Percentiles rank a stretch among this genome's conserved stretches.
These are phyloP conservation scores for Solanum chmielewskii DNA, from an alignment of 257 asterid species.

Conservation along the genomic window DNA sequence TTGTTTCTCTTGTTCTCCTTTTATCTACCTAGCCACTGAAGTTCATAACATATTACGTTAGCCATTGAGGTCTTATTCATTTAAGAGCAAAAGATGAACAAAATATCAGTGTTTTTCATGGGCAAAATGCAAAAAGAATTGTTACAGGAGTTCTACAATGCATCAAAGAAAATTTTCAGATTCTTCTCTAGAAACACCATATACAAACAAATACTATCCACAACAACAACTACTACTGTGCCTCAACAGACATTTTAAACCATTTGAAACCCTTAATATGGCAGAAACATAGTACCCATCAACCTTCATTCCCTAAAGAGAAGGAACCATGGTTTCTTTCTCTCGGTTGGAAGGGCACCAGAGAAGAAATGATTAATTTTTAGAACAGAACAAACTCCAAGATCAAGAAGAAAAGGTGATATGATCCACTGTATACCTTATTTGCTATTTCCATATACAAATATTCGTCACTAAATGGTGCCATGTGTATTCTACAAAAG, in stretches of 20 bases:
- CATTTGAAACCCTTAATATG: not conserved
- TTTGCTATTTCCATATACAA: slow-evolving; percentile 81
- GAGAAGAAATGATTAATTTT: not conserved
- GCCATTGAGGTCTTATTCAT: not conserved
- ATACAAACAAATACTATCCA: not conserved
- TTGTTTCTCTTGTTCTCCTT: not conserved
- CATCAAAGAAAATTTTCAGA: not conserved
- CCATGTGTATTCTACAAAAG: slow-evolving; percentile 89
- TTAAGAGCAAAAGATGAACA: not conserved
- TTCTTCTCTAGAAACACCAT: not conserved
- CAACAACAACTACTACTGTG: not conserved
- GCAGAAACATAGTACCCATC: not conserved
- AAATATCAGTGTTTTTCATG: not conserved
- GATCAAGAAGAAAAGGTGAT: not conserved
- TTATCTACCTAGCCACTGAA: not conserved
- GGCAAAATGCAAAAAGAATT: not conserved
- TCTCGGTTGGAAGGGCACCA: not conserved
- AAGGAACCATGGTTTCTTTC: not conserved
- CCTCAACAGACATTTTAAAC: not conserved
- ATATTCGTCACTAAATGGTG: slow-evolving; percentile 95
- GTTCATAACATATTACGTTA: not conserved
- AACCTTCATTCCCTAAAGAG: not conserved
- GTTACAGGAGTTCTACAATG: not conserved
- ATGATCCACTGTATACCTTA: slow-evolving; percentile 38
- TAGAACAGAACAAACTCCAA: not conserved